These are phyloP conservation scores for Allomyces macrogynus DNA, from an alignment of 192 early-diverging fungal species.

Conservation along the genomic window DNA sequence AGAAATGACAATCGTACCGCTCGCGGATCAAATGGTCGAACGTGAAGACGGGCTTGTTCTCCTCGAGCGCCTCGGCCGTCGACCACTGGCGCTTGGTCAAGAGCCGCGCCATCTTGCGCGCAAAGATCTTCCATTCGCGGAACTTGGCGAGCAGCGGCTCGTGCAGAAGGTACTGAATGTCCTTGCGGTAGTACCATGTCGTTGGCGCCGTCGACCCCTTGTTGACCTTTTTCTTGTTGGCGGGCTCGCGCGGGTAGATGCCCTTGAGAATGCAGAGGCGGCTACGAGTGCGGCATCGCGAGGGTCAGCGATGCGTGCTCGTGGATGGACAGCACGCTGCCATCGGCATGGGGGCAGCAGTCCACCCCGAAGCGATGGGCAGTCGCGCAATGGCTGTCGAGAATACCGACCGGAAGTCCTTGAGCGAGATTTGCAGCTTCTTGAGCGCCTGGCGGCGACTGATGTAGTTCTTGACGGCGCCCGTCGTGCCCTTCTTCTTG, in stretches of 20 bases:
- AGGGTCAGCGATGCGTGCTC: not conserved
- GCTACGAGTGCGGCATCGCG: conserved; percentile 14
- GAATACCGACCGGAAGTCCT: conserved; percentile 62
- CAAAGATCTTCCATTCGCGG: conserved; percentile 75
- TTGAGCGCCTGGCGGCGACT: conserved; percentile 72
- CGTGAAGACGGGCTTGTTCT: conserved; percentile 60
- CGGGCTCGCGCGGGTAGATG: conserved; percentile 90
- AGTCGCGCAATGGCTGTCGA: too few species aligned
- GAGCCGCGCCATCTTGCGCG: conserved; percentile 69
- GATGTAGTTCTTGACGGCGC: conserved; percentile 76
- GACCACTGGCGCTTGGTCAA: conserved; percentile 61
- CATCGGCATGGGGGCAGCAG: too few species aligned
- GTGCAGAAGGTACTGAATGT: conserved; percentile 83
- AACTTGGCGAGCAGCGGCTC: conserved; percentile 85
- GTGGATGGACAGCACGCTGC: too few species aligned
- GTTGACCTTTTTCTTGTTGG: conserved; percentile 79
- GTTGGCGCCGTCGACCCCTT: conserved; percentile 66
- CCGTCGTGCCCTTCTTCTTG: conserved; percentile 69
- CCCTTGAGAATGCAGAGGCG: conserved; percentile 97
- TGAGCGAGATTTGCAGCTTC: conserved; percentile 84
- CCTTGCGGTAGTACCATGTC: conserved; percentile 81
- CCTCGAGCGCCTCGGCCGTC: conserved; percentile 49
- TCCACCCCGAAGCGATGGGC: too few species aligned
- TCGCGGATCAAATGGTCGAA: conserved; percentile 90
- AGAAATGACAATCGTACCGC: conserved; percentile 21